Evolutionary conservation across 1,139 yeast species (phyloP).

Genomic region (Debaryomycetaceae sp.): DNA sequence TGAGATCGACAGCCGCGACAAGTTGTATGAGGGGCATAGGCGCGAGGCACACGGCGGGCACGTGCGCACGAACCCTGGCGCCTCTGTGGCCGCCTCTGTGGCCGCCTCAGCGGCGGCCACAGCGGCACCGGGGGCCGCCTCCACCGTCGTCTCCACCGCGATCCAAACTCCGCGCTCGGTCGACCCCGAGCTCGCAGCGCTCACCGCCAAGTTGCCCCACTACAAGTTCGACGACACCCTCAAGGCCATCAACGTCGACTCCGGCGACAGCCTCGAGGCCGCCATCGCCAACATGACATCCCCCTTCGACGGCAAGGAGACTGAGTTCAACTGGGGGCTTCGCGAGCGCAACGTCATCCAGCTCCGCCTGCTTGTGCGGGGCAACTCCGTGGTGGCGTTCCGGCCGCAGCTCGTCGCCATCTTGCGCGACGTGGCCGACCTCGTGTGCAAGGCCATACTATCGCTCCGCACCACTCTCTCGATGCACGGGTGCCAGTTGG

Average conservation of each 20-base stretch:
- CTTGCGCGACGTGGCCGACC: slow-evolving; percentile 49
- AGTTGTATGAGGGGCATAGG: background rate
- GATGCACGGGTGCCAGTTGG: slow-evolving; percentile 67
- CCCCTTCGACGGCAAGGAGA: slow-evolving; percentile 72
- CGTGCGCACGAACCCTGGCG: no score
- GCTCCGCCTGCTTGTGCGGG: slow-evolving; percentile 58
- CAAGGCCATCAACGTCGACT: slow-evolving; percentile 14
- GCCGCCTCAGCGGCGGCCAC: background rate
- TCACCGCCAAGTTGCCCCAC: slow-evolving; percentile 17
- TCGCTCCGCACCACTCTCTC: slow-evolving; percentile 85
- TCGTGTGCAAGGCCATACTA: slow-evolving; percentile 60
- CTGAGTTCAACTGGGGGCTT: slow-evolving; percentile 79
- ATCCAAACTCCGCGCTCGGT: no score
- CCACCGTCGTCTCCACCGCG: background rate
- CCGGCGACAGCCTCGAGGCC: slow-evolving; percentile 15
- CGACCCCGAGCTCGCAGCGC: slow-evolving; percentile 12
- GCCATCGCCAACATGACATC: slow-evolving; percentile 18
- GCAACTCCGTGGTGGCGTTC: slow-evolving; percentile 39
- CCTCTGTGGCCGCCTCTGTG: background rate
- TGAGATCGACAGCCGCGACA: slow-evolving; percentile 1
- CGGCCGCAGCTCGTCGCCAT: slow-evolving; percentile 40
- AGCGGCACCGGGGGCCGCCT: background rate
- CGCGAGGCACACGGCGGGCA: no score
- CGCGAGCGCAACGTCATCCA: slow-evolving; percentile 63
- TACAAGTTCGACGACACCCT: slow-evolving; percentile 25